Conservation (phyloP, 2,329 filamentous ascomycete genomes). For the Apiospora aurea region DNA sequence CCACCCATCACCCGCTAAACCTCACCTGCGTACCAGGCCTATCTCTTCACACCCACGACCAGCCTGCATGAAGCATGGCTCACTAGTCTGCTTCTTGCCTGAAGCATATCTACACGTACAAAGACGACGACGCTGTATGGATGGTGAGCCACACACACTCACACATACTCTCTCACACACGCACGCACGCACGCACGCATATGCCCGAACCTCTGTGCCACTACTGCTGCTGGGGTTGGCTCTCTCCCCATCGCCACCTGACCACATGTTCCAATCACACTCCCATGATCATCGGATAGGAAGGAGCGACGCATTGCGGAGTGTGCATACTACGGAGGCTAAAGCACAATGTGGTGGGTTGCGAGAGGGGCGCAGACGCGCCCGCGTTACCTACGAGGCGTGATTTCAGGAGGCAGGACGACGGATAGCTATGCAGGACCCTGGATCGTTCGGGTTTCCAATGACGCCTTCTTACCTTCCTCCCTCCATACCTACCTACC, state of each 20-base stretch:
- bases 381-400: constrained; percentile 9
- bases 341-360: constrained; percentile 10
- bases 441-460: constrained; percentile 10
- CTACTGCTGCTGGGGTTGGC: not conserved
- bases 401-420: constrained; percentile 3
- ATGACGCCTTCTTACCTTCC: not conserved
- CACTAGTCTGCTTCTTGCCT: constrained; percentile 9
- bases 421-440: constrained; percentile 19
- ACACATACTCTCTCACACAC: not conserved
- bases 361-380: constrained; percentile 17
- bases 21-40: constrained; percentile 7
- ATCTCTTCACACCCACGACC: constrained; percentile 19
- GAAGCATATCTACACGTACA: constrained; percentile 12
- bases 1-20: constrained; percentile 17
- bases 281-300: constrained; percentile 2
- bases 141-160: constrained; percentile 2
- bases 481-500: not conserved
- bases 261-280: constrained; percentile 21
- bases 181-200: not conserved
- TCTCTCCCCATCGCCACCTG: constrained; percentile 19
- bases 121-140: constrained; percentile 8
- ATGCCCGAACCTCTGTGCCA: constrained; percentile 3
- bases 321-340: constrained; percentile 19
- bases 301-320: constrained; percentile 13
- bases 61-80: constrained; percentile 15